Conservation (phyloP, 179 eudicot species). For the Pouteria campechiana region DNA sequence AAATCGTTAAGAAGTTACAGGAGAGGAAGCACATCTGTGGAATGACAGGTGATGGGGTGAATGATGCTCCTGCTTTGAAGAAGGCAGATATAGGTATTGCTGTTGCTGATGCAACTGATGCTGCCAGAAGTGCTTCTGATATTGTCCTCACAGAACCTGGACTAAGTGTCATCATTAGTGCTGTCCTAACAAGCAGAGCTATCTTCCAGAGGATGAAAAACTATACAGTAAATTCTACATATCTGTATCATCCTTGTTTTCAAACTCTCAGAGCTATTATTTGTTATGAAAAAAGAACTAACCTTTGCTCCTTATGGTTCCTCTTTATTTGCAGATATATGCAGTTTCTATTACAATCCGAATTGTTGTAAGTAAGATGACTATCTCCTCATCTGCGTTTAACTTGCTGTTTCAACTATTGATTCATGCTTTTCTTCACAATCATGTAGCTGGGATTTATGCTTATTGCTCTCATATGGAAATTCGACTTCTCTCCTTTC, state of each 20-base stretch:
- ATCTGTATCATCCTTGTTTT: too few species aligned
- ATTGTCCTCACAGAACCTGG: slow-evolving; percentile 91
- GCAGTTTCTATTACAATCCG: slow-evolving; percentile 93
- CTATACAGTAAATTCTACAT: slow-evolving; percentile 51
- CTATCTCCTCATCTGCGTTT: neutral
- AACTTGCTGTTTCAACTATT: neutral
- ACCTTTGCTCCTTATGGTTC: neutral
- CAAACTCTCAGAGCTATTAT: neutral
- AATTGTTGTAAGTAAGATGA: slow-evolving; percentile 66
- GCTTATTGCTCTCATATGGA: slow-evolving; percentile 73
- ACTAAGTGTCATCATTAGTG: slow-evolving; percentile 78
- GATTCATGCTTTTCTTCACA: neutral
- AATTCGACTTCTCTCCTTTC: slow-evolving; percentile 64
- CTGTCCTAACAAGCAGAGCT: slow-evolving; percentile 81
- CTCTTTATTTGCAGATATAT: slow-evolving; percentile 45
- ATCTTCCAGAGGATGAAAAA: slow-evolving; percentile 93
- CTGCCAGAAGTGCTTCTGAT: slow-evolving; percentile 86
- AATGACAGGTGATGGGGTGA: slow-evolving; percentile 95
- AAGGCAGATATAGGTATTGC: slow-evolving; percentile 92
- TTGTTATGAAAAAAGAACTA: neutral
- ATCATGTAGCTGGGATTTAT: slow-evolving; percentile 57
- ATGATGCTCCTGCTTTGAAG: slow-evolving; percentile 87
- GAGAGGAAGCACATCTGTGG: slow-evolving; percentile 85
- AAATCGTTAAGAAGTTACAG: slow-evolving; percentile 79
- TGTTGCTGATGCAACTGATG: slow-evolving; percentile 96